phyloP scores from a whole-genome alignment of 129 eudicot genomes.

The Deinandra increscens region DNA sequence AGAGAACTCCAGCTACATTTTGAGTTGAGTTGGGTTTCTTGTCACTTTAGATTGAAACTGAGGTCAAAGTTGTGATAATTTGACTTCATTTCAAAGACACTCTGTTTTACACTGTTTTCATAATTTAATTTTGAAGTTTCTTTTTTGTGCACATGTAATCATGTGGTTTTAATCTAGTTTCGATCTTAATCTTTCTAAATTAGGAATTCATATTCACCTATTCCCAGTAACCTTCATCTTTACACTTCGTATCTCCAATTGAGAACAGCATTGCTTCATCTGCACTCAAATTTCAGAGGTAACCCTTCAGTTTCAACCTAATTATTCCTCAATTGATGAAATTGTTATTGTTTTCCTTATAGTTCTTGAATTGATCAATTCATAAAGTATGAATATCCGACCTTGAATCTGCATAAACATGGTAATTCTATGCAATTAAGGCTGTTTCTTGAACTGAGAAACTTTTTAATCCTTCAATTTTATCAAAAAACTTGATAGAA shows the following conservation, averaged over 20 bases:
- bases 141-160: conserved; percentile 31
- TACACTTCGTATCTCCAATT: conserved; percentile 25
- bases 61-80: conserved; percentile 24
- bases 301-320: conserved; percentile 23
- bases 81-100: conserved; percentile 41
- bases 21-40: conserved; percentile 12
- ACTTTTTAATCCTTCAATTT: conserved; percentile 17
- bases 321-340: background rate
- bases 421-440: conserved; percentile 1
- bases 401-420: conserved; percentile 10
- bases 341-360: too few relatives aligned
- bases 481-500: conserved; percentile 15
- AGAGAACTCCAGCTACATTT: background rate
- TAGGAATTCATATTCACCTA: conserved; percentile 8
- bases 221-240: conserved; percentile 28
- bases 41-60: conserved; percentile 26
- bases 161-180: conserved; percentile 30
- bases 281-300: conserved; percentile 36
- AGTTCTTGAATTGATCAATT: too few relatives aligned
- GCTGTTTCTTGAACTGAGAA: conserved; percentile 19
- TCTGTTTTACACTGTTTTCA: conserved; percentile 30
- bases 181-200: conserved; percentile 6
- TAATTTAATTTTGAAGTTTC: conserved; percentile 18
- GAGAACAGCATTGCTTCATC: conserved; percentile 26
- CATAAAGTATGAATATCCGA: too few relatives aligned